Evolutionary conservation across 1,139 yeast genomes (phyloP), one percentile per base, ranked within the genome.

Genomic region (Hansenula lynferdii): DNA sequence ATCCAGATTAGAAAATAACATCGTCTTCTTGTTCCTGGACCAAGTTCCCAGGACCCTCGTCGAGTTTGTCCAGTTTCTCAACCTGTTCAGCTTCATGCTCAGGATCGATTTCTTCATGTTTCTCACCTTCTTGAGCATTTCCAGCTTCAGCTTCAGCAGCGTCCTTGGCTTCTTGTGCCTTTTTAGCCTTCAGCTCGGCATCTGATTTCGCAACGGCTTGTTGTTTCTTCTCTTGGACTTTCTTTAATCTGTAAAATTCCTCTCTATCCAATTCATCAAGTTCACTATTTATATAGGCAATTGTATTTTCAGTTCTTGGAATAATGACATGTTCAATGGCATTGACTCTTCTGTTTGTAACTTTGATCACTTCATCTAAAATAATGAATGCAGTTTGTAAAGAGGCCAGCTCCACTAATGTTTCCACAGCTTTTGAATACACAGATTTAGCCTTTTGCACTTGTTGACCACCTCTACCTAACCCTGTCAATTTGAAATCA

Each of bases 401-500:
- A 10, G 97, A 87, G 0, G 98, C 98, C 54, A 92, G 74, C 60
- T 89, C 97, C 35, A 92, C 97, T 50, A 92, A 74, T 1, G 97
- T 89, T 62, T 92, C 97, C 17, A 92, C 97, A 8, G 97, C 96
- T 57, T 84, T 86, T 26, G 96, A 81, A 62, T 92, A 92, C 28
- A 92, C 96, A 52, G 77, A 76, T 62, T 90, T 89, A 40, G 97
- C 97, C 63, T 83, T 85, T 63, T 86, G 96, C 39, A 92, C 95
- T 62, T 92, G 98, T 63, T 92, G 98, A 46, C 98, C 97, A 64
- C 98, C 98, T 60, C 97, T 77, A 38, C 98, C 98, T 53, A 92
- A 72, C 48, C 98, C 98, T 9, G 97, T 92, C 77, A 92, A 72
- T 61, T 86, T 86, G 70, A 92, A 92, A 57, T 92, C 98, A 55